Evolutionary conservation across 108 stramenopile genomes (phyloP), one percentile per base, ranked within the genome.

Genomic region (Nitzschia sp.): DNA sequence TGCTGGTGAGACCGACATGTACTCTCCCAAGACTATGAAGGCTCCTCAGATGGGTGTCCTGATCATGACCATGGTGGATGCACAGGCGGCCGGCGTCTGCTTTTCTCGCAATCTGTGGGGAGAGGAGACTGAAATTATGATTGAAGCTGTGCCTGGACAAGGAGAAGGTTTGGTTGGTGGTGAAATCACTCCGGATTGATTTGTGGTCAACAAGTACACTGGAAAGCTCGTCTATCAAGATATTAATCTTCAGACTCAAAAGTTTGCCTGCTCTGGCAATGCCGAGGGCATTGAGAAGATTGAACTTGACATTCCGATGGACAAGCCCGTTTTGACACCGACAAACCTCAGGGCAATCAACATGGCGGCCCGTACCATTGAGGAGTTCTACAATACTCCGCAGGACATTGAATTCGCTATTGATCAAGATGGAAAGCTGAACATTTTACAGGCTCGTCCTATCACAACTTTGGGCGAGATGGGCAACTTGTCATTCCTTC

Each of bases 351-450:
- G 13, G 54, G 55, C 24, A 73, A 29, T 63, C 25, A 38, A 17
- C 78, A 65, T 54, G 29, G 78, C 72, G 73, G 74, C 76, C 25
- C 45, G 68, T 0, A 64, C 74, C 54, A 82, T 82, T 29, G 81
- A 82, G 30, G 64, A 82, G 17, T 77, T 78, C 30, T 82, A 82
- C 48, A 56, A 68, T 15, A 66, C 77, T 45, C 77, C 81, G 29
- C 78, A 78, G 74, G 81, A 82, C 61, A 82, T 82, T 49, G 81
- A 82, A 46, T 82, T 73, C 74, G 81, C 81, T 33, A 78, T 78
- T 19, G 81, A 82, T 54, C 56, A 71, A 23, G 70, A 77, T 35
- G 81, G 81, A 34, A 75, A 78, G n/a, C 32, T 82, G 3, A 78
- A 59, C 53, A 77, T 82, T 31, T 74, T 82, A 2, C 81, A 82